Base-by-base conservation (phyloP, 345 rosid species). In the Punica granatum region DNA sequence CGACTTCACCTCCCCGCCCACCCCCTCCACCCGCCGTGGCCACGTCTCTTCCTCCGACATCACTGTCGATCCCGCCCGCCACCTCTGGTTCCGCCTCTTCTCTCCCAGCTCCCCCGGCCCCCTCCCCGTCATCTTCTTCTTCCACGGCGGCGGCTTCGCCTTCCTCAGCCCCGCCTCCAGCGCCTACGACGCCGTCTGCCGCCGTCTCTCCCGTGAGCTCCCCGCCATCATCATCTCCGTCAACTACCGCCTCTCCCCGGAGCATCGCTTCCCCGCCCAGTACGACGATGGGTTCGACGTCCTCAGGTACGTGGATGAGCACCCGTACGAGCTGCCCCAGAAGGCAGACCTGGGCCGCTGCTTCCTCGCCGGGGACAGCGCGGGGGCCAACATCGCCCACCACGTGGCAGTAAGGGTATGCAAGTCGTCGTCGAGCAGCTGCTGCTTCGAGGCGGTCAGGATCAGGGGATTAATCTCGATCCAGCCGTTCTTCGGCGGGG, bases 81-180 rank as follows among this genome's bases (percentile, higher is more conserved):
- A 76, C 34, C 88, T 92, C 75, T 92, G 92, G 96, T 86, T 86
- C 80, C 98, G 92, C 15, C 49, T 89, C 62, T 92, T 68, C 76
- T 59, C 80, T 6, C 96, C 83, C 25, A 33, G 73, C 32, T 8
- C 42, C 30, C 0, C 66, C 6, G 56, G 67, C 33, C 15, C 58
- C 39, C 82, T 89, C 0, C 98, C 98, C 21, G 86, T 92, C 44
- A 36, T 90, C 42, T 48, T 92, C 54, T 88, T 84, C 83, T 92
- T 88, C 74, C 96, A 92, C 73, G 96, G 98, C 43, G 98, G 96
- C 2, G 96, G 96, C 1, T 92, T 90, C 85, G 63, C 75, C 42
- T 88, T 69, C 83, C 85, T 90, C 28, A 77, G 80, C 74, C 75
- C 98, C 1, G 81, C 82, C 18, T 67, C 82, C 41, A 32, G 4